A percentile compares a stretch with the other conserved stretches of the same genome.
These are phyloP conservation scores for Erysimum pusillum DNA, from an alignment of 441 rosid genomes.

Conservation along the genomic window DNA sequence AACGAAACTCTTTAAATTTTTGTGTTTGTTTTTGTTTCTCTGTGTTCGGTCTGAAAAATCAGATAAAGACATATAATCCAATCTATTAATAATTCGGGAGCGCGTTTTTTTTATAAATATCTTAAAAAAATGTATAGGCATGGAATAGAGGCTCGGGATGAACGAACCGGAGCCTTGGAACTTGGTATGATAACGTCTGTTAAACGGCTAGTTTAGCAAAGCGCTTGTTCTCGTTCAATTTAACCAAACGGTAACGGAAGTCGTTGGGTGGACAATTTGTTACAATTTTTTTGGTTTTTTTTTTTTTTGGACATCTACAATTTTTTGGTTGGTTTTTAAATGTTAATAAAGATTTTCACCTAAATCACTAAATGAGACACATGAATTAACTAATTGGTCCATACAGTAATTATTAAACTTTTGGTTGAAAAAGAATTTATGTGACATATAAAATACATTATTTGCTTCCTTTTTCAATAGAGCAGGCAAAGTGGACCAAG, in stretches of 20 bases:
- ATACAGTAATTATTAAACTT: not conserved
- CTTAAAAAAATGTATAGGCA: not conserved
- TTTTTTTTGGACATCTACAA: no score
- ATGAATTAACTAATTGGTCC: conserved; percentile 19
- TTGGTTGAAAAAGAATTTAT: conserved; percentile 7
- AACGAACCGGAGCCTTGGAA: conserved; percentile 38
- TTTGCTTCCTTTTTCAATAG: conserved; percentile 8
- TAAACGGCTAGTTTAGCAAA: conserved; percentile 36
- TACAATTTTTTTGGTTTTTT: not conserved
- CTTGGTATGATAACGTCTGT: conserved; percentile 40
- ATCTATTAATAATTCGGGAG: conserved; percentile 31
- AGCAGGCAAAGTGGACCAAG: conserved; percentile 41
- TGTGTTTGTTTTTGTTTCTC: conserved; percentile 30
- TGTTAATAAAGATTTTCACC: conserved; percentile 19
- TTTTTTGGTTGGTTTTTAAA: conserved; percentile 7
- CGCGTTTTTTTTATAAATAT: conserved; percentile 39
- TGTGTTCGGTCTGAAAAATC: conserved; percentile 39
- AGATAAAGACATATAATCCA: conserved; percentile 26
- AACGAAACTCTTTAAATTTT: conserved; percentile 31
- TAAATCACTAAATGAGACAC: conserved; percentile 8
- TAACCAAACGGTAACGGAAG: conserved; percentile 34
- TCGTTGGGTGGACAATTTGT: conserved; percentile 2
- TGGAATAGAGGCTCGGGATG: conserved; percentile 24
- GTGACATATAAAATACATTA: conserved; percentile 1
- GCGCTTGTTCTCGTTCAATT: conserved; percentile 11